Conservation (phyloP, 495 filamentous ascomycete species). For the Tuber borchii region DNA sequence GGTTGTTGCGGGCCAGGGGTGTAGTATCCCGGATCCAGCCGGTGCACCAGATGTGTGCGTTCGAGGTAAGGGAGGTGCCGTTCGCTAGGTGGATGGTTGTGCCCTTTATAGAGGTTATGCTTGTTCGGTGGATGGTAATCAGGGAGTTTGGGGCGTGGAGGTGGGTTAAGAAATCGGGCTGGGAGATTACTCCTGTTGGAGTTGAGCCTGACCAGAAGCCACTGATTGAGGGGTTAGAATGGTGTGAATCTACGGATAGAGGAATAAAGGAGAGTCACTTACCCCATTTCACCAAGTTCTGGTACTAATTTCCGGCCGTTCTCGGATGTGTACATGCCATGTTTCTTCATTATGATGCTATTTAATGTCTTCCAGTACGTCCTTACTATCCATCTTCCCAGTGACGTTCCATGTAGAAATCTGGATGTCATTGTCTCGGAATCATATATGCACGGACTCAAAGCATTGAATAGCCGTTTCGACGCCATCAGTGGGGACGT, state of each 20-base stretch:
- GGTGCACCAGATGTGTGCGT: conserved; percentile 41
- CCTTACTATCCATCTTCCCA: conserved; percentile 12
- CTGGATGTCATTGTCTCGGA: conserved; percentile 29
- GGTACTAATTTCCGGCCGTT: conserved; percentile 32
- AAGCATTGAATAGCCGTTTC: conserved; percentile 23
- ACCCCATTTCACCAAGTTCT: conserved; percentile 15
- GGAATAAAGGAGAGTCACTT: neutral
- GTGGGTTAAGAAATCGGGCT: conserved; percentile 27
- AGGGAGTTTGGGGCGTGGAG: conserved; percentile 27
- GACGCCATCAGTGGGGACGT: conserved; percentile 34
- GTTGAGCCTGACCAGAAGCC: conserved; percentile 29
- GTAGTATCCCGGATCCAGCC: conserved; percentile 35
- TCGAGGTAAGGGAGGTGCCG: conserved; percentile 15
- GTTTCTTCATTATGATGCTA: conserved; percentile 17
- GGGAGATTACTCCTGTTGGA: conserved; percentile 25
- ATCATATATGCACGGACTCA: conserved; percentile 43
- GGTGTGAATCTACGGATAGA: neutral
- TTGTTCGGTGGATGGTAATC: conserved; percentile 35
- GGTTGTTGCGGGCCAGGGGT: conserved; percentile 11
- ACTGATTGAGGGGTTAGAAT: conserved; percentile 10
- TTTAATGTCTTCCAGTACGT: conserved; percentile 26
- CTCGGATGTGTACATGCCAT: conserved; percentile 25
- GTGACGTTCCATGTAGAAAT: conserved; percentile 32
- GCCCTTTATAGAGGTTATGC: conserved; percentile 17
- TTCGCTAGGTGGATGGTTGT: conserved; percentile 22